A percentile compares a stretch with the other conserved stretches of the same genome.
Conservation (phyloP, 2,329 filamentous ascomycete genomes). For the Colletotrichum chlorophyti region DNA sequence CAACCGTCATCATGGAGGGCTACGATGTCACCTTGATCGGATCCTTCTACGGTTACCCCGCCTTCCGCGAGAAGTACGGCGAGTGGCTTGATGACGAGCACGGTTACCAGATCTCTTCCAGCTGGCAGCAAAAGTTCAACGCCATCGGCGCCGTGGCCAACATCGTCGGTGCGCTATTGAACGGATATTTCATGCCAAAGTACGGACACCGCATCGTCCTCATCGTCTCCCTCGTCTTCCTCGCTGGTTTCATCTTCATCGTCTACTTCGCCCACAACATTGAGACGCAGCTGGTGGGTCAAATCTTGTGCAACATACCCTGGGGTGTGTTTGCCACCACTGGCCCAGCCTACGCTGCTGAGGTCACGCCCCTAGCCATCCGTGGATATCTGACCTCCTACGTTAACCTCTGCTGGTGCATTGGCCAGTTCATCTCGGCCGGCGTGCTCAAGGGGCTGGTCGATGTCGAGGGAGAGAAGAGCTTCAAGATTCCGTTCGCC, state of each 20-base stretch:
- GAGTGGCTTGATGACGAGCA: conserved; percentile 39
- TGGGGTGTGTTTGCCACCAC: conserved; percentile 55
- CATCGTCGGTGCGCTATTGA: conserved; percentile 48
- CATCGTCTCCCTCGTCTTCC: conserved; percentile 46
- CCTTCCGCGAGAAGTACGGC: conserved; percentile 49
- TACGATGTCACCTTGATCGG: conserved; percentile 55
- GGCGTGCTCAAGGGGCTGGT: conserved; percentile 48
- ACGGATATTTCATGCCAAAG: conserved; percentile 48
- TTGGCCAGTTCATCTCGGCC: conserved; percentile 49
- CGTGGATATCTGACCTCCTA: conserved; percentile 51
- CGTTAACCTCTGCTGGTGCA: conserved; percentile 51
- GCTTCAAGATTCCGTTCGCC: conserved; percentile 48
- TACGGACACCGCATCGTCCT: conserved; percentile 53
- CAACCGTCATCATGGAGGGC: conserved; percentile 58
- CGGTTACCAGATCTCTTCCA: conserved; percentile 53
- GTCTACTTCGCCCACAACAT: conserved; percentile 55
- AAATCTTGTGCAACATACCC: conserved; percentile 52
- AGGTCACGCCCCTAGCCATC: conserved; percentile 49
- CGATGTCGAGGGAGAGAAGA: conserved; percentile 40
- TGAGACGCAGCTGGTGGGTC: conserved; percentile 49
- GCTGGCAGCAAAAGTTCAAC: conserved; percentile 59
- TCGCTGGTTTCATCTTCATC: conserved; percentile 54
- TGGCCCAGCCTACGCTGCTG: conserved; percentile 50
- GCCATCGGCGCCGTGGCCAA: conserved; percentile 41
- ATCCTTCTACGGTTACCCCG: conserved; percentile 52